Evolutionary conservation across 192 early-diverging fungal genomes (phyloP).

Genomic region (Obelidium mucronatum): DNA sequence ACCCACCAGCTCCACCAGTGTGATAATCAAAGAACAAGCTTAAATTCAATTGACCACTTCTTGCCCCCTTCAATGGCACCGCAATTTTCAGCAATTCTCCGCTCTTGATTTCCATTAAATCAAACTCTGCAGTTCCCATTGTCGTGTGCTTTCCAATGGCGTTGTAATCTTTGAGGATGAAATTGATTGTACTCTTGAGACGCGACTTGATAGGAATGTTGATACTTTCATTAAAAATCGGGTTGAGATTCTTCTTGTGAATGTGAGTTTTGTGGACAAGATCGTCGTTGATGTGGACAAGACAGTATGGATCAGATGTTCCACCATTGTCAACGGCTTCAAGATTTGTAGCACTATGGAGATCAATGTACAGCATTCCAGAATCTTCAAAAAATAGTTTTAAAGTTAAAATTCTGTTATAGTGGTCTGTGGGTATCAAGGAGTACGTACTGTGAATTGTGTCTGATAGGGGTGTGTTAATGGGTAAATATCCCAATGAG

Average conservation of each 20-base stretch:
- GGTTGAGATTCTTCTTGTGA: constrained; percentile 76
- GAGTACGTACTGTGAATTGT: constrained; percentile 19
- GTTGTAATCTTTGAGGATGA: constrained; percentile 85
- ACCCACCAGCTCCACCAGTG: background rate
- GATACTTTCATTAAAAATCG: constrained; percentile 66
- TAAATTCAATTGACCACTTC: constrained; percentile 15
- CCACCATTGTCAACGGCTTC: constrained; percentile 62
- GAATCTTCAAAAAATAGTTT: constrained; percentile 27
- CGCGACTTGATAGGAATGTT: constrained; percentile 42
- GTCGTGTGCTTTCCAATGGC: constrained; percentile 77
- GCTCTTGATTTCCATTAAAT: constrained; percentile 44
- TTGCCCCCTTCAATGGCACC: constrained; percentile 26
- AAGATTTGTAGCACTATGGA: constrained; percentile 60
- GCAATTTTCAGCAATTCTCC: constrained; percentile 22
- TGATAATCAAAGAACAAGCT: constrained; percentile 11
- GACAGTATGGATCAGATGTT: constrained; percentile 56
- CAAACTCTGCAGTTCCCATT: constrained; percentile 51
- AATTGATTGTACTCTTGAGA: constrained; percentile 47
- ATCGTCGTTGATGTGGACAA: constrained; percentile 49
- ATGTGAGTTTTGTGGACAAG: constrained; percentile 70
- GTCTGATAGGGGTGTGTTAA: constrained; percentile 17
- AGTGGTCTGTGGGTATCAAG: no score
- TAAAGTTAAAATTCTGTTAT: no score
- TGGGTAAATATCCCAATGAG: constrained; percentile 15
- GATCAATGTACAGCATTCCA: constrained; percentile 52